Base-by-base conservation (phyloP, 495 filamentous ascomycete genomes). In the Patellaria atrata region DNA sequence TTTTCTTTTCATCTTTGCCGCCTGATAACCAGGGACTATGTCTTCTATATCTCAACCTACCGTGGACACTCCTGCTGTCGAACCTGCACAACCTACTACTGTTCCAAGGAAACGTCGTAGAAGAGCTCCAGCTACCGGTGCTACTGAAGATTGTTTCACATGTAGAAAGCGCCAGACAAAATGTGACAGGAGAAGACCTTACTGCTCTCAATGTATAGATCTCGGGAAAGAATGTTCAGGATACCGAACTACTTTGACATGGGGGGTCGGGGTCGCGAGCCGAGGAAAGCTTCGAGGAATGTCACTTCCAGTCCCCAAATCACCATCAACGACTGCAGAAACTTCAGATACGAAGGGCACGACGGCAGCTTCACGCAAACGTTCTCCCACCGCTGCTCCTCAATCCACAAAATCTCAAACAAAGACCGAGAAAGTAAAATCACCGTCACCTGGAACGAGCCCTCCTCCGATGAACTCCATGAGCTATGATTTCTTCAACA, bases 191-290 rank as follows among this genome's bases (percentile, higher is more conserved):
- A 73, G 82, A 53, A 71, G 89, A 44, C 89, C 89, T 10, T 97
- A 94, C 56, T 97, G 89, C 56, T 84, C 82, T 28, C 86, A 83
- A 55, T 97, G 89, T 58, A 69, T 97, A 31, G 85, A 94, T 36
- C 62, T 77, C 39, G 82, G 84, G 37, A 87, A 82, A 52, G 84
- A 92, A 55, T 97, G 89, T 63, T 84, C 82, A 27, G 89, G 89
- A 41, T 97, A 97, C 65, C 89, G 91, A 61, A 96, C 89, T 14
- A 82, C 85, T 30, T 70, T 97, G 62, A 97, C 89, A 22, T 97
- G 89, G 89, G 89, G 87, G 9, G 79, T 97, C 22, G 89, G 89
- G 16, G 89, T 97, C 43, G 89, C 89, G 24, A 94, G 87, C 54
- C 75, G 89, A 44, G 89, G 89, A 40, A 97, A 97, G 63, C 71